These are phyloP conservation scores for Neoscytalidium dimidiatum DNA, from an alignment of 2,329 filamentous ascomycete species.

Conservation along the genomic window DNA sequence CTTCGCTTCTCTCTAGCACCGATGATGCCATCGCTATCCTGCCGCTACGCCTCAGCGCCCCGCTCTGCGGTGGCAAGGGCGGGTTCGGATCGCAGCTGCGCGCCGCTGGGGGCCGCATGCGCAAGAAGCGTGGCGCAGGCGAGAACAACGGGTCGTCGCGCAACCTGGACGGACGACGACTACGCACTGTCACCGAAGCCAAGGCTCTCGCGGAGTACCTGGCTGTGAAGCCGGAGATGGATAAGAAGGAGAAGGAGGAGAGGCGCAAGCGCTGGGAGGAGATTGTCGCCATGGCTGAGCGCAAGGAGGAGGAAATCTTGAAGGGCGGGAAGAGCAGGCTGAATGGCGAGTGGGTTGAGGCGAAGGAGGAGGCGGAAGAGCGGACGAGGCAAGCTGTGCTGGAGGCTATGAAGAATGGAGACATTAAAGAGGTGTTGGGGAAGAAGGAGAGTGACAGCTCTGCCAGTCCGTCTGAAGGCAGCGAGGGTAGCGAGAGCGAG, in stretches of 20 bases:
- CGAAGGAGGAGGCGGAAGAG: constrained; percentile 86
- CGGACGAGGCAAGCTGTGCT: constrained; percentile 77
- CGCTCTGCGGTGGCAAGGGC: constrained; percentile 90
- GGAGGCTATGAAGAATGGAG: constrained; percentile 66
- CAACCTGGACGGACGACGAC: constrained; percentile 85
- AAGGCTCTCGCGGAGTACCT: constrained; percentile 95
- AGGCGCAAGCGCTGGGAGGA: constrained; percentile 83
- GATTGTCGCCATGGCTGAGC: constrained; percentile 81
- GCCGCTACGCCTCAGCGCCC: constrained; percentile 76
- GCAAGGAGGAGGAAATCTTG: constrained; percentile 79
- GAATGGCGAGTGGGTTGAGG: constrained; percentile 92
- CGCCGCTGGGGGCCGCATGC: constrained; percentile 95
- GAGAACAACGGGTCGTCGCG: constrained; percentile 89
- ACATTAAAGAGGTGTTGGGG: constrained; percentile 46
- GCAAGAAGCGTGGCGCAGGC: constrained; percentile 79
- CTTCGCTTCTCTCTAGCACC: constrained; percentile 58
- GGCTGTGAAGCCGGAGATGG: constrained; percentile 96
- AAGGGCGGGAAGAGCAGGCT: constrained; percentile 67
- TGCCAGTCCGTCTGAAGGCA: constrained; percentile 29
- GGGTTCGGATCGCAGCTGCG: constrained; percentile 97
- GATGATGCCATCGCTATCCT: constrained; percentile 69
- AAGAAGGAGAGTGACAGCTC: constrained; percentile 43
- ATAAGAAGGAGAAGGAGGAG: constrained; percentile 87
- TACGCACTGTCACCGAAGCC: constrained; percentile 91
- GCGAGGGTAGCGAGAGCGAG: constrained; percentile 8